phyloP scores from a whole-genome alignment of 352 stramenopile genomes.

The Blastocystis hominis region DNA sequence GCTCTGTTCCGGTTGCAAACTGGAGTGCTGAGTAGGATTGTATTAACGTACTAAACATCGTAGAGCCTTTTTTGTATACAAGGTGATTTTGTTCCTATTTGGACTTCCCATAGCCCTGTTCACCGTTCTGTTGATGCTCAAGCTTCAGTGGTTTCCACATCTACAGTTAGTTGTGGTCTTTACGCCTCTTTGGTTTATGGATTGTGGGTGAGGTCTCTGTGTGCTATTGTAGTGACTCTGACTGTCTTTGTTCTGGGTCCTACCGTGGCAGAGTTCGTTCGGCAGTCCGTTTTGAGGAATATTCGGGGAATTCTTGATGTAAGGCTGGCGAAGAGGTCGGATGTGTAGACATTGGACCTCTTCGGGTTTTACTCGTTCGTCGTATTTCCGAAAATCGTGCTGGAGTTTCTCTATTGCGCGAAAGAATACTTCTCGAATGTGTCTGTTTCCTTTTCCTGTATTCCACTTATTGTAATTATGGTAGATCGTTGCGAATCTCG shows the following conservation, averaged over 20 bases:
- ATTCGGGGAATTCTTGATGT: slow-evolving; percentile 37
- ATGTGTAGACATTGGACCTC: slow-evolving; percentile 19
- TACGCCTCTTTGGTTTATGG: slow-evolving; percentile 22
- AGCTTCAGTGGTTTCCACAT: slow-evolving; percentile 4
- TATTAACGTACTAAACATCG: background rate
- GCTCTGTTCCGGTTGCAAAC: background rate
- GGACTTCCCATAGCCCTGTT: background rate
- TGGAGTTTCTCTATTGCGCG: background rate
- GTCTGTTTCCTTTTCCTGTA: slow-evolving; percentile 30
- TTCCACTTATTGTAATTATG: slow-evolving; percentile 31
- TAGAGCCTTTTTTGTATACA: slow-evolving; percentile 22
- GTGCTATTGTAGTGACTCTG: background rate
- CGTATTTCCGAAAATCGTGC: slow-evolving; percentile 23
- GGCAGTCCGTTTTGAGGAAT: slow-evolving; percentile 20
- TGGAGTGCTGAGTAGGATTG: background rate
- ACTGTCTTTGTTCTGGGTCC: slow-evolving; percentile 15
- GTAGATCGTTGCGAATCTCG: background rate
- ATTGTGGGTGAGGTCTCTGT: background rate
- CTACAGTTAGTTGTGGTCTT: slow-evolving; percentile 1
- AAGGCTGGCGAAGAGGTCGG: background rate
- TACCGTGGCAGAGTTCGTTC: background rate
- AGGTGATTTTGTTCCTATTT: slow-evolving; percentile 12
- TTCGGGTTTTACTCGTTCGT: slow-evolving; percentile 31
- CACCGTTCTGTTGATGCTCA: background rate
- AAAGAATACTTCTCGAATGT: slow-evolving; percentile 28